Base-by-base conservation (phyloP, 2,329 filamentous ascomycete species). In the Claviceps pusilla region DNA sequence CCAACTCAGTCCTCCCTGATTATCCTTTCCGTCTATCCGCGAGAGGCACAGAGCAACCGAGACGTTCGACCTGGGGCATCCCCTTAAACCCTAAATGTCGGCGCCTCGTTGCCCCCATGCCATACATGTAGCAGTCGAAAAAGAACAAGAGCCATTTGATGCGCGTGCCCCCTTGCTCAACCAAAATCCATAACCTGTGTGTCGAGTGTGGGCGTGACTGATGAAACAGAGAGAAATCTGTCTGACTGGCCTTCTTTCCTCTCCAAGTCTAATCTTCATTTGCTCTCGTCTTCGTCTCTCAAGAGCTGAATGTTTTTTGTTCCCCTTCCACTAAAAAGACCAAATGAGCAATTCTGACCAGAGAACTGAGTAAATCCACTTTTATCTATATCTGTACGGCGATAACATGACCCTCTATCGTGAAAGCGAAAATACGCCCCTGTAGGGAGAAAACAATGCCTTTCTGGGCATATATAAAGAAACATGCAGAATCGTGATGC, bases 311-410 rank as follows among this genome's bases (percentile, higher is more conserved):
- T 62, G 62, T 33, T 33, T 33, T 33, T 5, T 33, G 5, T 7
- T 62, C 64, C 63, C 60, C 24, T 24, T 66, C 62, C 60, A 60
- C 61, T 55, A 57, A 59, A 62, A 62, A 65, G 64, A 63, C 62
- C 62, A 62, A 49, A 48, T 61, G 63, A 69, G 69, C 68, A 63
- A 63, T 62, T 57, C 59, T 57, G 67, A 73, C 74, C 69, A 75
- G 73, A 78, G 70, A 77, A 76, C 75, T 72, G 77, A 80, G 76
- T 78, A 79, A 56, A 79, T 78, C 77, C 76, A 76, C 76, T 80
- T 81, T 80, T 80, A 75, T 82, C 78, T 82, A 81, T 77, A 72
- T 68, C 60, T 68, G 66, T 65, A 69, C 68, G 69, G 68, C 69
- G 69, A 71, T 68, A 67, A 65, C 69, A 72, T 68, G 69, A 71